Evolutionary conservation across 805 yeast species (phyloP).

Genomic region (Ogataea nitratoaversa): DNA sequence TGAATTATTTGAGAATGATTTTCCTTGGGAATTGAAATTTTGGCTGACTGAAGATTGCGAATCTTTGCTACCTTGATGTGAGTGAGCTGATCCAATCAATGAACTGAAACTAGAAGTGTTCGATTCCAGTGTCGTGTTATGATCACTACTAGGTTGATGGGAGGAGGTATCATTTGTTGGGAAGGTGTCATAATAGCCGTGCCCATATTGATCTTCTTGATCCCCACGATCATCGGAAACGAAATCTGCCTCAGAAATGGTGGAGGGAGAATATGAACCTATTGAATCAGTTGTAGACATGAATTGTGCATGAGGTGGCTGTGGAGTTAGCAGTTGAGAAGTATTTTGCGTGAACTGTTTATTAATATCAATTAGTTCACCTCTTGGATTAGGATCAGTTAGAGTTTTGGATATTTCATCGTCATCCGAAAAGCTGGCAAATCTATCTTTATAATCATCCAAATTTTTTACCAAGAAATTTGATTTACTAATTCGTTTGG

Average conservation of each 20-base stretch:
- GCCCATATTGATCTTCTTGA: too few species aligned
- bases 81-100: conserved; percentile 4
- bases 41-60: too few species aligned
- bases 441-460: conserved; percentile 26
- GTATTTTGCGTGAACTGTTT: too few species aligned
- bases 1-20: conserved; percentile 13
- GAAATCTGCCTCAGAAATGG: conserved; percentile 14
- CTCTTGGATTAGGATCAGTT: too few species aligned
- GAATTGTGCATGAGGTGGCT: conserved; percentile 14
- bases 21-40: too few species aligned
- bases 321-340: too few species aligned
- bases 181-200: too few species aligned
- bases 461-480: conserved; percentile 31
- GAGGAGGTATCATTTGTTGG: conserved; percentile 29
- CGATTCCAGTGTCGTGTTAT: conserved; percentile 6
- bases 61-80: conserved; percentile 7
- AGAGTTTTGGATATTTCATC: too few species aligned
- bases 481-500: conserved; percentile 24
- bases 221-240: conserved; percentile 18
- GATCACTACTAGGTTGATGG: conserved; percentile 17
- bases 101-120: neutral
- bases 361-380: too few species aligned
- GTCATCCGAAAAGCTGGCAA: conserved; percentile 14
- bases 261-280: conserved; percentile 26
- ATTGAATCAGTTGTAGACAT: conserved; percentile 22